phyloP scores from a whole-genome alignment of 495 filamentous ascomycete species.

The Annulohypoxylon stygium region DNA sequence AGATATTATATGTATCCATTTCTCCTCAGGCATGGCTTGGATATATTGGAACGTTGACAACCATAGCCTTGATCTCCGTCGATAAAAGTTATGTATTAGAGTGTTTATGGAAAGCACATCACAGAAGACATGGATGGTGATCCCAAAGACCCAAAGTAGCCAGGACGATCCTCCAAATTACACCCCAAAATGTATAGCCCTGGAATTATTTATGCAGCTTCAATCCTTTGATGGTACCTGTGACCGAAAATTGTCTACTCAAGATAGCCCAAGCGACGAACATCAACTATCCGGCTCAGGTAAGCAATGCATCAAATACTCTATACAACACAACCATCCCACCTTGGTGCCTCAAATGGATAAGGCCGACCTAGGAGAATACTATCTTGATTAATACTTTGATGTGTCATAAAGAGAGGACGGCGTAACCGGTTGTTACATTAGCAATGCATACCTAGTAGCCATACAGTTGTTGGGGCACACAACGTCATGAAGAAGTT shows the following conservation, averaged over 20 bases:
- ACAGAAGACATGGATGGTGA: conserved; percentile 27
- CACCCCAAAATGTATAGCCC: not conserved
- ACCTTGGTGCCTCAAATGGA: not conserved
- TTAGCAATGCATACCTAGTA: not conserved
- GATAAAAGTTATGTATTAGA: not conserved
- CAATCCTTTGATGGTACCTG: not conserved
- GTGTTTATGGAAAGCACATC: conserved; percentile 10
- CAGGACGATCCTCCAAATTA: not conserved
- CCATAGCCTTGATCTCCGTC: conserved; percentile 3
- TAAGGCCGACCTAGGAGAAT: too few species aligned
- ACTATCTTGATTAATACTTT: too few species aligned
- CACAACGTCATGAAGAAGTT: not conserved
- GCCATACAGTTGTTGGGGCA: not conserved
- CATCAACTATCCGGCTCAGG: not conserved
- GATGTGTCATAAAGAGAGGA: not conserved
- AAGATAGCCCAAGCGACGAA: not conserved
- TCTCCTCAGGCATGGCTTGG: not conserved
- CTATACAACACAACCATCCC: not conserved
- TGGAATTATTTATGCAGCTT: not conserved
- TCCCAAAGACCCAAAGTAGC: conserved; percentile 8
- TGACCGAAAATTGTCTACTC: not conserved
- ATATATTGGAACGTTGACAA: not conserved
- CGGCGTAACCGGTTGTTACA: not conserved
- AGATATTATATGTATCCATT: not conserved
- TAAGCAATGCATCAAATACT: not conserved